A percentile compares a stretch with the other conserved stretches of the same genome.
Evolutionary conservation across 495 filamentous ascomycete species (phyloP).

Genomic region (Tetracladium setigerum): DNA sequence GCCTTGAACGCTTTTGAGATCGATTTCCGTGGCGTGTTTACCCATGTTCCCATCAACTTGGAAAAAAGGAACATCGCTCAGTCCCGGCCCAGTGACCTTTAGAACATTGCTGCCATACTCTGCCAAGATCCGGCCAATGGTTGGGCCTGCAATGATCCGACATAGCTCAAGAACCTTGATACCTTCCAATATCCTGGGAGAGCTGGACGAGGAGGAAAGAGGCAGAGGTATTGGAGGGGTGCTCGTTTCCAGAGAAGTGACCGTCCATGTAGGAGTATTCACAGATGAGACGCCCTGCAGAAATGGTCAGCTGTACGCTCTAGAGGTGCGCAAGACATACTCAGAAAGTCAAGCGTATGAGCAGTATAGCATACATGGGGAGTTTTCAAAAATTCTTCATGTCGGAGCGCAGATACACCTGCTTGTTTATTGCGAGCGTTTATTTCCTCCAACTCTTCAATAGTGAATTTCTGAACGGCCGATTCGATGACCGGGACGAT

Average conservation of each 20-base stretch:
- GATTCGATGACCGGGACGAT: slow-evolving; percentile 60
- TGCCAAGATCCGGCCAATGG: slow-evolving; percentile 55
- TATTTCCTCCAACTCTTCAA: slow-evolving; percentile 54
- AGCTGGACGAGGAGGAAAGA: slow-evolving; percentile 26
- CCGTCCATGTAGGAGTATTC: slow-evolving; percentile 40
- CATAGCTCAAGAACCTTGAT: slow-evolving; percentile 62
- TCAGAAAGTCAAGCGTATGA: too few species aligned
- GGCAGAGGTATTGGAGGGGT: slow-evolving; percentile 47
- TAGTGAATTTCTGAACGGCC: slow-evolving; percentile 55
- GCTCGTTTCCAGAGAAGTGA: slow-evolving; percentile 36
- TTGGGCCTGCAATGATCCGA: slow-evolving; percentile 55
- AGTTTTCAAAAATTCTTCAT: slow-evolving; percentile 55
- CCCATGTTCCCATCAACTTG: slow-evolving; percentile 72
- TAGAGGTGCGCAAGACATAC: too few species aligned
- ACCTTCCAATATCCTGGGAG: slow-evolving; percentile 14
- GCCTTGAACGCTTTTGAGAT: slow-evolving; percentile 37
- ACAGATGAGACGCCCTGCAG: too few species aligned
- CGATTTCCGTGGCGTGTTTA: slow-evolving; percentile 39
- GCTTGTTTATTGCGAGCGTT: slow-evolving; percentile 57
- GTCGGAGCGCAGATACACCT: slow-evolving; percentile 57
- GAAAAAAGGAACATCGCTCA: slow-evolving; percentile 73
- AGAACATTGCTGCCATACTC: slow-evolving; percentile 53
- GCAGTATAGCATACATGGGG: slow-evolving; percentile 39
- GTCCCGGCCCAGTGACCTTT: slow-evolving; percentile 59
- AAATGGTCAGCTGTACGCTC: too few species aligned